phyloP scores from a whole-genome alignment of 495 filamentous ascomycete species.

The Penicillium canescens region DNA sequence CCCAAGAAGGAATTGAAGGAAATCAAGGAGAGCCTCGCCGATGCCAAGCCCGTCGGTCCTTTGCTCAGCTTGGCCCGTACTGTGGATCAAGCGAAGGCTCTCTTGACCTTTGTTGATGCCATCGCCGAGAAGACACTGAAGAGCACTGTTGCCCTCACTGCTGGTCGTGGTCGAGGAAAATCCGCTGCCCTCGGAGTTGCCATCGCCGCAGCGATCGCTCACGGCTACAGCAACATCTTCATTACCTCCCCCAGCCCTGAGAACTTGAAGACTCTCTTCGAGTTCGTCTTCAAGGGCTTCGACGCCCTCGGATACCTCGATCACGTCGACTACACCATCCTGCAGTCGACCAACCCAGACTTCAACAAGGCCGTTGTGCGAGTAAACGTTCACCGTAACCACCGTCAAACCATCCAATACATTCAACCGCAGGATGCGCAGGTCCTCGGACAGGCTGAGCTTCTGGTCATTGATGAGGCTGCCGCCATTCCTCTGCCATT shows the following conservation, averaged over 20 bases:
- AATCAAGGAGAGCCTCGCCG: conserved; percentile 84
- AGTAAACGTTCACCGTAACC: conserved; percentile 92
- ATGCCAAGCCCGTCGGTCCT: conserved; percentile 82
- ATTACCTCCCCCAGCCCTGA: conserved; percentile 98
- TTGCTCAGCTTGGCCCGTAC: conserved; percentile 84
- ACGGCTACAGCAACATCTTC: conserved; percentile 99
- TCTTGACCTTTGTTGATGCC: conserved; percentile 93
- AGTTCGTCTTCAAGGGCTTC: conserved; percentile 98
- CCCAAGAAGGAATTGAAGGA: conserved; percentile 76
- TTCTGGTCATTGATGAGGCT: conserved; percentile 96
- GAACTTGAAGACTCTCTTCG: conserved; percentile 97
- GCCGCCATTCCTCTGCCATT: conserved; percentile 94
- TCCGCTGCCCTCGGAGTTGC: conserved; percentile 93
- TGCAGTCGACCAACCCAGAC: conserved; percentile 96
- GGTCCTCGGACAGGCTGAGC: conserved; percentile 90
- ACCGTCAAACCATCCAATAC: conserved; percentile 98
- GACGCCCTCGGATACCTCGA: conserved; percentile 91
- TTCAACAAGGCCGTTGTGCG: conserved; percentile 99
- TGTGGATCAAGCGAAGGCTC: conserved; percentile 91
- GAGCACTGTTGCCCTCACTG: conserved; percentile 91
- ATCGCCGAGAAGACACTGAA: conserved; percentile 94
- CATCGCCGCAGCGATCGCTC: conserved; percentile 88
- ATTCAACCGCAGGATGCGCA: conserved; percentile 96
- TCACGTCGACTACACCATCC: conserved; percentile 95
- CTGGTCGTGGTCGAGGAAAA: conserved; percentile 94